A percentile compares a stretch with the other conserved stretches of the same genome.
Evolutionary conservation across 2,329 filamentous ascomycete species (phyloP).

Genomic region (Sporothrix pallida): DNA sequence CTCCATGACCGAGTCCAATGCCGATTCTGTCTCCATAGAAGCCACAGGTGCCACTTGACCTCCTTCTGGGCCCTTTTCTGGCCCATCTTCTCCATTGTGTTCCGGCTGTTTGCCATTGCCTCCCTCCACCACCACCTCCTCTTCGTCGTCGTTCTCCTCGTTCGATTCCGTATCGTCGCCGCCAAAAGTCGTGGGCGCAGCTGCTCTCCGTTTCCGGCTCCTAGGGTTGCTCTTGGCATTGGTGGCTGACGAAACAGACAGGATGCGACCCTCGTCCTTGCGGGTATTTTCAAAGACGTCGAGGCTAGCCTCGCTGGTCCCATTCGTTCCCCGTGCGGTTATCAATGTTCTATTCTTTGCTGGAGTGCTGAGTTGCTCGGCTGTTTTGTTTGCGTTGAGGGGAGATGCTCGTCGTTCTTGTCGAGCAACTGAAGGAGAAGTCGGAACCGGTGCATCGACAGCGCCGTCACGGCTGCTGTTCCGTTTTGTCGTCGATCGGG

Average conservation of each 20-base stretch:
- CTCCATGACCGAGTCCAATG: neutral
- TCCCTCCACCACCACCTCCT: neutral
- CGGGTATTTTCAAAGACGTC: neutral
- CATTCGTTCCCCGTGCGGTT: neutral
- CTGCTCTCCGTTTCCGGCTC: neutral
- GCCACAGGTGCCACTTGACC: neutral
- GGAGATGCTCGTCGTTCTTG: neutral
- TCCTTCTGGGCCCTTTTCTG: neutral
- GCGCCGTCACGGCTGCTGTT: slow-evolving; percentile 21
- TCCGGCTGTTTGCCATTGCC: neutral
- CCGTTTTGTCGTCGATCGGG: slow-evolving; percentile 15
- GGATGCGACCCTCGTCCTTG: neutral
- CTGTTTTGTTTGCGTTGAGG: neutral
- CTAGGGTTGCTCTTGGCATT: neutral
- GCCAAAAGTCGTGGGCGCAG: neutral
- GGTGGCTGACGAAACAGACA: neutral
- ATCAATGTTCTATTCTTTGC: neutral
- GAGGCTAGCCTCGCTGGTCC: neutral
- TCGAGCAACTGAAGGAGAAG: neutral
- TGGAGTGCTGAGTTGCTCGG: slow-evolving; percentile 14
- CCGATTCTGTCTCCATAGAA: neutral
- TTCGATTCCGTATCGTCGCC: neutral
- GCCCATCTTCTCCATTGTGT: neutral
- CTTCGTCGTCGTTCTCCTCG: slow-evolving; percentile 8
- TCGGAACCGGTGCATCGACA: neutral